Evolutionary conservation across 352 stramenopile genomes (phyloP).

Genomic region (Aphanomyces stellatus): DNA sequence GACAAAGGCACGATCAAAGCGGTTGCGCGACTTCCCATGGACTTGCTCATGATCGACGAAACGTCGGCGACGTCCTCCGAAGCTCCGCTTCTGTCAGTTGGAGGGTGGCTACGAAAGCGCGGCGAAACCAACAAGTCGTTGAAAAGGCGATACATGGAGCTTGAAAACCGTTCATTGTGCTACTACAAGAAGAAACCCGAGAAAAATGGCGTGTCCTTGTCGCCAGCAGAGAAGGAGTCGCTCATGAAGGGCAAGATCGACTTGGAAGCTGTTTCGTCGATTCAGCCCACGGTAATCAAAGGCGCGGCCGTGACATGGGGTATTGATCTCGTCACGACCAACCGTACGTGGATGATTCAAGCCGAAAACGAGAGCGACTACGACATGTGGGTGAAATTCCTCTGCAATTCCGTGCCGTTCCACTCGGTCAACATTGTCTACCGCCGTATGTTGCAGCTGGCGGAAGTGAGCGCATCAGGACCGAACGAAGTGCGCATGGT

Average conservation of each 20-base stretch:
- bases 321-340: constrained; percentile 68
- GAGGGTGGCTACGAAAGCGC: constrained; percentile 69
- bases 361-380: constrained; percentile 69
- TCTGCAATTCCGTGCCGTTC: constrained; percentile 76
- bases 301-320: constrained; percentile 53
- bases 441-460: constrained; percentile 31
- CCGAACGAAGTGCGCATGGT: constrained; percentile 84
- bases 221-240: constrained; percentile 57
- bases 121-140: constrained; percentile 78
- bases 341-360: constrained; percentile 65
- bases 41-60: constrained; percentile 58
- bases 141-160: constrained; percentile 80
- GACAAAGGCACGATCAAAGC: constrained; percentile 67
- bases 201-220: constrained; percentile 61
- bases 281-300: constrained; percentile 26
- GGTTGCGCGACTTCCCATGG: constrained; percentile 57
- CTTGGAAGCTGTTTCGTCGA: constrained; percentile 24
- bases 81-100: constrained; percentile 27
- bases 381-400: constrained; percentile 64
- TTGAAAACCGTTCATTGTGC: constrained; percentile 53
- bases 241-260: constrained; percentile 68
- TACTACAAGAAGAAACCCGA: constrained; percentile 86
- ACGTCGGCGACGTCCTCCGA: constrained; percentile 32
- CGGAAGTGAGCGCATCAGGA: constrained; percentile 35
- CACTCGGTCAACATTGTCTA: constrained; percentile 45